A percentile compares a stretch with the other conserved stretches of the same genome.
Evolutionary conservation across 2,329 filamentous ascomycete genomes (phyloP).

Genomic region (Thyridium curvatum): DNA sequence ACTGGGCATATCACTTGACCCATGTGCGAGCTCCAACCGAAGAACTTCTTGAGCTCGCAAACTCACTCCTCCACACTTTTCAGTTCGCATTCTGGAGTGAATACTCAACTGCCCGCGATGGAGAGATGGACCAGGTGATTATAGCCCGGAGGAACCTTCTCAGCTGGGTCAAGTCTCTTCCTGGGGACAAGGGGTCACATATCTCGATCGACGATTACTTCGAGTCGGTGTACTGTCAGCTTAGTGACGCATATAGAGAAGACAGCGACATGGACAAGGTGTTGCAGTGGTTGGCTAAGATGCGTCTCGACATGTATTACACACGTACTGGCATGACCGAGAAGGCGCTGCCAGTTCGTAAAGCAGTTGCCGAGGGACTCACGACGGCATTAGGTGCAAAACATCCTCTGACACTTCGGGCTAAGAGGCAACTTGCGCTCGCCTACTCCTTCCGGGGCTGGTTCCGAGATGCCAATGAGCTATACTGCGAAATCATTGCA

Average conservation of each 20-base stretch:
- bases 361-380: background rate
- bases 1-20: constrained; percentile 2
- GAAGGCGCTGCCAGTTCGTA: background rate
- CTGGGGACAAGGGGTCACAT: background rate
- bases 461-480: background rate
- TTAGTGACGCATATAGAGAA: constrained; percentile 1
- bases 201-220: constrained; percentile 3
- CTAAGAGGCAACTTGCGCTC: background rate
- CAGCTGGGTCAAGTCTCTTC: background rate
- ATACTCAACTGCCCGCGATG: background rate
- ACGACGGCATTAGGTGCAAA: background rate
- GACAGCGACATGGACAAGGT: background rate
- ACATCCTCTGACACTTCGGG: constrained; percentile 2
- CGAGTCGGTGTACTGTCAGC: background rate
- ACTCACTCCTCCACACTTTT: background rate
- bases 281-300: constrained; percentile 3
- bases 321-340: background rate
- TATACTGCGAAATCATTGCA: background rate
- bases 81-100: constrained; percentile 6
- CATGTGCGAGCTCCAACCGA: background rate
- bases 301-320: constrained; percentile 1
- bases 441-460: background rate
- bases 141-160: too few species aligned
- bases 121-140: background rate
- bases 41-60: background rate